phyloP scores from a whole-genome alignment of 208 protist species.

The Leishmania gerbilli region DNA sequence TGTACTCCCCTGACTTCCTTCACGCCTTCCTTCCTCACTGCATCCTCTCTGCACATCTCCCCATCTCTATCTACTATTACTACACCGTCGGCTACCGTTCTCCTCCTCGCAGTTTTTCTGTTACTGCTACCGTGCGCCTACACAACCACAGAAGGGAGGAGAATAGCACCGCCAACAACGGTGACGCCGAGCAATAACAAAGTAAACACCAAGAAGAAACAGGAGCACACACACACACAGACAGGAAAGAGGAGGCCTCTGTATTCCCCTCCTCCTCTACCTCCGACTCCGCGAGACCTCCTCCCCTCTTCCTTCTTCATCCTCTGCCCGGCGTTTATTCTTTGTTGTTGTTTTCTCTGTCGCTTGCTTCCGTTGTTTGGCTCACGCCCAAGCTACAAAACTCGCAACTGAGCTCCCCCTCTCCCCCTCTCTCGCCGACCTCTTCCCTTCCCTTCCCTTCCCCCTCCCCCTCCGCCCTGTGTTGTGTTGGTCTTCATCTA shows the following conservation, averaged over 20 bases:
- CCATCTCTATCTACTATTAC: background rate
- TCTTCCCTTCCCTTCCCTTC: background rate
- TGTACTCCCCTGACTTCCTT: background rate
- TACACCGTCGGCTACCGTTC: background rate
- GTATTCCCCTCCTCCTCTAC: background rate
- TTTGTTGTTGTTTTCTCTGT: background rate
- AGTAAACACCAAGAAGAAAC: background rate
- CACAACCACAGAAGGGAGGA: background rate
- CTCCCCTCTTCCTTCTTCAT: no score
- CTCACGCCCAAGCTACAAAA: background rate
- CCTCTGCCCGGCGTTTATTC: background rate
- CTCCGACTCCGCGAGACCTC: background rate
- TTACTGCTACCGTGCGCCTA: background rate
- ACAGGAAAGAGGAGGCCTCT: constrained; percentile 5
- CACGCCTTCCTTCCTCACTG: background rate
- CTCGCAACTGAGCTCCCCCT: background rate
- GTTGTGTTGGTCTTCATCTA: background rate
- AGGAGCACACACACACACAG: background rate
- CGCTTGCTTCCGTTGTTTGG: background rate
- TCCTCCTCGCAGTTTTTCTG: background rate
- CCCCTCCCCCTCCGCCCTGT: background rate
- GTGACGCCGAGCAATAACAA: background rate
- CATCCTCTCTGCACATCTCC: background rate
- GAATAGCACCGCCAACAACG: background rate
- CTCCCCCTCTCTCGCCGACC: background rate